phyloP scores from a whole-genome alignment of 768 basidiomycete species.

The Pisolithus marmoratus region DNA sequence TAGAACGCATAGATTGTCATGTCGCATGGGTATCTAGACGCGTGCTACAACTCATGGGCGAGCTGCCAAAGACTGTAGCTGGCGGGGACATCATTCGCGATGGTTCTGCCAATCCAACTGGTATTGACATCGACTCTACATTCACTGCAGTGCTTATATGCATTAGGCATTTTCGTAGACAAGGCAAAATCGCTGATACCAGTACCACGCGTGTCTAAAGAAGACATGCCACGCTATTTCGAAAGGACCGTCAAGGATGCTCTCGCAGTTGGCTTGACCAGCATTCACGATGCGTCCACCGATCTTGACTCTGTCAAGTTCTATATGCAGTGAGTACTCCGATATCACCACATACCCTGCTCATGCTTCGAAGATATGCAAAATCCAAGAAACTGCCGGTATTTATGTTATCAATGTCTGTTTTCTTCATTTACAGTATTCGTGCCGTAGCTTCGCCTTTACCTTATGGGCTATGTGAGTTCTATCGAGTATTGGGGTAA shows the following conservation, averaged over 20 bases:
- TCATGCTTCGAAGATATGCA: slow-evolving; percentile 49
- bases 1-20: slow-evolving; percentile 80
- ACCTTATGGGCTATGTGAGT: slow-evolving; percentile 51
- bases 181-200: slow-evolving; percentile 79
- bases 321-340: slow-evolving; percentile 49
- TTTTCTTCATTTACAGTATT: background rate
- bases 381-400: slow-evolving; percentile 66
- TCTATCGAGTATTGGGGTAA: slow-evolving; percentile 63
- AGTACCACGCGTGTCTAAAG: slow-evolving; percentile 54
- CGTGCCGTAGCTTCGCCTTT: slow-evolving; percentile 46
- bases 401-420: slow-evolving; percentile 15
- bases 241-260: slow-evolving; percentile 62
- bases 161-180: slow-evolving; percentile 71
- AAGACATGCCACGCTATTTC: slow-evolving; percentile 54
- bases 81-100: slow-evolving; percentile 77
- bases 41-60: slow-evolving; percentile 57
- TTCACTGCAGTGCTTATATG: background rate
- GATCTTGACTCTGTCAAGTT: slow-evolving; percentile 50
- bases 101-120: slow-evolving; percentile 57
- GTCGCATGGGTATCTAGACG: slow-evolving; percentile 80
- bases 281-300: slow-evolving; percentile 80
- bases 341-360: background rate
- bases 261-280: slow-evolving; percentile 74
- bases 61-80: slow-evolving; percentile 56
- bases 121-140: slow-evolving; percentile 25